Evolutionary conservation across 2,329 filamentous ascomycete species (phyloP), one percentile per base, ranked within the genome.

Genomic region (Bipolaris cookei): DNA sequence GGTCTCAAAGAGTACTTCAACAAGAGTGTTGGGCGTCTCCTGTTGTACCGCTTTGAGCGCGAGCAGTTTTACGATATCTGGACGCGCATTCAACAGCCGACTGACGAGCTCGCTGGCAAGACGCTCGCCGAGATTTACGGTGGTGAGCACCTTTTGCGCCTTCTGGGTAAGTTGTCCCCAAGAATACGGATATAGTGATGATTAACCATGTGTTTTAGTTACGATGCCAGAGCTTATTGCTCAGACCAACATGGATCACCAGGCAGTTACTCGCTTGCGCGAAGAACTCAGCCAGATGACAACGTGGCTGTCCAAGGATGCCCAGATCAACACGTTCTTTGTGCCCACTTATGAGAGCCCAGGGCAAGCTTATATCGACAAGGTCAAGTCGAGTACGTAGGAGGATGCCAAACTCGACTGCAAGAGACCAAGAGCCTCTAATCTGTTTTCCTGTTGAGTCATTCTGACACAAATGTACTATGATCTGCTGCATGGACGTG

Each of bases 161-260:
- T 99, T 18, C 88, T 99, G 38, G 92, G 94, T 97, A 85, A 66
- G 85, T 78, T 5, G 6, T 37, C 4, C 2, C n/a, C 25, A 2
- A 28, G 4, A 18, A 4, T 2, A 34, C 6, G 1, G 3, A 4
- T 21, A 11, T 13, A 7, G 11, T 8, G 2, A 34, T 42, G n/a
- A 38, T 51, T 64, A 38, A 56, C 45, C 25, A n/a, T 10, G 41
- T 8, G 13, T 14, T 10, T 11, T 66, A 97, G 94, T 96, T 3
- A 90, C 90, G 1, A 87, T 98, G 67, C 94, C 95, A 0, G 95
- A 99, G 73, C 87, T 98, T 38, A 88, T 98, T 61, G 93, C 93
- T 3, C 95, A 99, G 76, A 99, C 95, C 50, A 98, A 98, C 78
- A 97, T 99, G 92, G 95, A 98, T 71, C 84, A 89, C 51, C 92